A percentile compares a stretch with the other conserved stretches of the same genome.
These are phyloP conservation scores for Clonostachys rhizophaga DNA, from an alignment of 2,329 filamentous ascomycete species.

Conservation along the genomic window DNA sequence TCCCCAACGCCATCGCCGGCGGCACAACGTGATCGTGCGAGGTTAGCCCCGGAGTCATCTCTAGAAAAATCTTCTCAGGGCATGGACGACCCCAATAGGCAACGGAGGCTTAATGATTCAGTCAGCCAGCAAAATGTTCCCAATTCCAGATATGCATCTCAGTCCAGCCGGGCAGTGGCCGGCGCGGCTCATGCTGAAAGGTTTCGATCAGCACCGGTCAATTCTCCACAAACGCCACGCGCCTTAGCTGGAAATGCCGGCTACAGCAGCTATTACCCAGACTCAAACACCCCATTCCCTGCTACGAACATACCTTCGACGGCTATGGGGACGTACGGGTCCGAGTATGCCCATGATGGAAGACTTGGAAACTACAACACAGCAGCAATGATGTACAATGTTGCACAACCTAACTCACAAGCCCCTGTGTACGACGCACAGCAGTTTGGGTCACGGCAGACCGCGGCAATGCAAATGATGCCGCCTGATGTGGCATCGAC, in stretches of 20 bases:
- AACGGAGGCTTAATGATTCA: constrained; percentile 71
- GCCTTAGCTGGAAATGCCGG: constrained; percentile 46
- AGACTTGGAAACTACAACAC: constrained; percentile 56
- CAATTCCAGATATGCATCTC: constrained; percentile 32
- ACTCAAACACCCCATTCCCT: constrained; percentile 44
- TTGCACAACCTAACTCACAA: constrained; percentile 58
- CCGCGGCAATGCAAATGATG: constrained; percentile 72
- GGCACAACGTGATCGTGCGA: constrained; percentile 58
- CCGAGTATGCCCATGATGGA: constrained; percentile 61
- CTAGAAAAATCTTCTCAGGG: constrained; percentile 44
- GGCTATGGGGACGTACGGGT: constrained; percentile 52
- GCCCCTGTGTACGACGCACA: constrained; percentile 70
- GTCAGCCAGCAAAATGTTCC: constrained; percentile 55
- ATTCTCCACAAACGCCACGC: constrained; percentile 40
- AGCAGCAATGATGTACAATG: constrained; percentile 74
- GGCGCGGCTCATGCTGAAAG: constrained; percentile 21
- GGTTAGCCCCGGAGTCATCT: constrained; percentile 49
- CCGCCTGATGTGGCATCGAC: constrained; percentile 48
- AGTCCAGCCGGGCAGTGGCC: constrained; percentile 8
- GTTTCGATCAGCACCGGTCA: constrained; percentile 44
- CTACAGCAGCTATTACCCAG: constrained; percentile 57
- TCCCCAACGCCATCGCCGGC: constrained; percentile 60
- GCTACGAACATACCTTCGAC: constrained; percentile 52
- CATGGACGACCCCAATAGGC: constrained; percentile 76
- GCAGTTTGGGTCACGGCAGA: constrained; percentile 71